These are phyloP conservation scores for Phytophthora litchii DNA, from an alignment of 352 stramenopile genomes.

Conservation along the genomic window DNA sequence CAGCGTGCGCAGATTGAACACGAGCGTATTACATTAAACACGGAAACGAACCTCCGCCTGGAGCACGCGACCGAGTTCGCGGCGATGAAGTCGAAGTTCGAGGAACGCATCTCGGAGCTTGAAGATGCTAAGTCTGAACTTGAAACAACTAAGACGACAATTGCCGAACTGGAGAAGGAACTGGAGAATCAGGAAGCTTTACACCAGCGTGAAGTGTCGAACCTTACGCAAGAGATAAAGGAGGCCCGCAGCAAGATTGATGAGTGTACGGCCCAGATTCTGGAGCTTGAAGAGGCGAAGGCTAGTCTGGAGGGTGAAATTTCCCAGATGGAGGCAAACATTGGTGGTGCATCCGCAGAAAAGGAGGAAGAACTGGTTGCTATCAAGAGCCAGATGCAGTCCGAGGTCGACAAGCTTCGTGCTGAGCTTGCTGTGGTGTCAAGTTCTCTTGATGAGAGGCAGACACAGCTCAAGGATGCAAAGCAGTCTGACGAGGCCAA, in stretches of 20 bases:
- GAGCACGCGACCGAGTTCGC: constrained; percentile 50
- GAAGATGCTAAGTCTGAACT: constrained; percentile 42
- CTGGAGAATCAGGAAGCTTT: constrained; percentile 35
- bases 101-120: constrained; percentile 52
- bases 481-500: constrained; percentile 44
- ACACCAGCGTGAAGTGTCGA: constrained; percentile 46
- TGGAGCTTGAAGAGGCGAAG: constrained; percentile 46
- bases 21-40: constrained; percentile 34
- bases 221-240: constrained; percentile 51
- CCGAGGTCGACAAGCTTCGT: constrained; percentile 35
- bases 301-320: constrained; percentile 42
- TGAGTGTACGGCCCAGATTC: constrained; percentile 37
- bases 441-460: constrained; percentile 36
- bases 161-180: constrained; percentile 47
- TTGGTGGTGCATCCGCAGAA: constrained; percentile 36
- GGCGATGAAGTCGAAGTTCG: constrained; percentile 43
- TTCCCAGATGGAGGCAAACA: constrained; percentile 44
- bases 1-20: constrained; percentile 48
- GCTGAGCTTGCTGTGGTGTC: constrained; percentile 36
- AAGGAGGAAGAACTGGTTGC: constrained; percentile 34
- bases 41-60: constrained; percentile 36
- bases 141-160: constrained; percentile 38
- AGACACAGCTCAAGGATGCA: constrained; percentile 37
- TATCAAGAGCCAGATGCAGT: constrained; percentile 35
- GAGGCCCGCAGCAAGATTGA: constrained; percentile 47